Evolutionary conservation across 495 filamentous ascomycete genomes (phyloP).

Genomic region (Articulospora tetracladia): DNA sequence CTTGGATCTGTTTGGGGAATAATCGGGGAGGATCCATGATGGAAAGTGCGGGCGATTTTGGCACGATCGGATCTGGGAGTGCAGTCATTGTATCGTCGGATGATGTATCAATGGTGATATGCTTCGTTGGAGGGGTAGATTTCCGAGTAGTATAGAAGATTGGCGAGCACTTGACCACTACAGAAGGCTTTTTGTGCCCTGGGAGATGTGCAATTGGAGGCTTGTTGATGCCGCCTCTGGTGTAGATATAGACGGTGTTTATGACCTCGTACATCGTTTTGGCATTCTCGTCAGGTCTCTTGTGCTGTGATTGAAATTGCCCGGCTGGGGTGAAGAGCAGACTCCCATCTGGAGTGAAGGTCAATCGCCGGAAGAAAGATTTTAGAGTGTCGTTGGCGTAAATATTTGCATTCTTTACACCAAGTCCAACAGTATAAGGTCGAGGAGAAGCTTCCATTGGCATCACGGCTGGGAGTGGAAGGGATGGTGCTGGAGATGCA

Average conservation of each 20-base stretch:
- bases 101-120: slow-evolving; percentile 93
- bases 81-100: slow-evolving; percentile 81
- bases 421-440: slow-evolving; percentile 51
- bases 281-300: slow-evolving; percentile 57
- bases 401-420: slow-evolving; percentile 78
- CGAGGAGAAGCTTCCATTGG: slow-evolving; percentile 86
- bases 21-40: slow-evolving; percentile 85
- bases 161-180: slow-evolving; percentile 92
- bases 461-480: slow-evolving; percentile 96
- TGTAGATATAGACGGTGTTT: slow-evolving; percentile 99
- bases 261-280: slow-evolving; percentile 81
- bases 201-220: slow-evolving; percentile 97
- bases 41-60: slow-evolving; percentile 41
- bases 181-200: slow-evolving; percentile 96
- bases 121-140: slow-evolving; percentile 62
- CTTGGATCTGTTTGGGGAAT: slow-evolving; percentile 43
- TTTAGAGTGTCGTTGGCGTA: slow-evolving; percentile 98
- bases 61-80: slow-evolving; percentile 75
- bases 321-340: slow-evolving; percentile 94
- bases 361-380: slow-evolving; percentile 92
- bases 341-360: slow-evolving; percentile 94
- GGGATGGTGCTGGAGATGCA: slow-evolving; percentile 89
- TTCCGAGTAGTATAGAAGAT: slow-evolving; percentile 80
- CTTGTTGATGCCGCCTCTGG: slow-evolving; percentile 92
- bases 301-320: slow-evolving; percentile 82